Evolutionary conservation across 306 rosid species (phyloP), one percentile per base, ranked within the genome.

Genomic region (Cajanus cajan): DNA sequence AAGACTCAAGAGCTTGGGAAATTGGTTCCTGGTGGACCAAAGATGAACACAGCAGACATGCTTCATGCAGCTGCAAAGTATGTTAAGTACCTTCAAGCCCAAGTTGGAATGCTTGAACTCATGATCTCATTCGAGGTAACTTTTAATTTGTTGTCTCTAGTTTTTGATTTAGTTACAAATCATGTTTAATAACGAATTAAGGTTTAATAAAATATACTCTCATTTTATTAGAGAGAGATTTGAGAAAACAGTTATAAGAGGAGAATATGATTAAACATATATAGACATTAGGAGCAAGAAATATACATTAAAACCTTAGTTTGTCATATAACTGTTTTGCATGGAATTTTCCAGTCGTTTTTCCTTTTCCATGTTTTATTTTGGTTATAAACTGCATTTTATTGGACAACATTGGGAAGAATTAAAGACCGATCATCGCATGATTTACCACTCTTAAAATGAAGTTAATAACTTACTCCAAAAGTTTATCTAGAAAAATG

Each of bases 1-100:
- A 94, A 91, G 81, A 95, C 96, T 0, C 90, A 81, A 50, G 97
- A 92, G 84, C 91, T 95, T 6, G 97, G 96, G 9, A 93, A 82
- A 81, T 75, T 90, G 76, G 82, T 92, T 10, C 96, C 98, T 0
- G 92, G 97, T 11, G 98, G 94, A 4, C 76, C 48, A 24, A 92
- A 89, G 84, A 88, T 95, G 98, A 95, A 91, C 79, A 89, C 98
- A 14, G 98, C 98, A 41, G 97, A 92, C 73, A 95, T 95, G 98
- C 59, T 95, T 18, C 82, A 80, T 45, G 83, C 97, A 64, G 97
- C 97, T 66, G 79, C 76, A 34, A 95, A 85, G 34, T 95, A 92
- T 69, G 91, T 95, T 9, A 87, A 90, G 81, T 92, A 41, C 88
- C 84, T 95, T 87, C 91, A 91, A 83, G 86, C 90, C 3, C 98